A percentile compares a stretch with the other conserved stretches of the same genome.
These are phyloP conservation scores for Dictyostelium citrinum DNA, from an alignment of 78 protist species.

Conservation along the genomic window DNA sequence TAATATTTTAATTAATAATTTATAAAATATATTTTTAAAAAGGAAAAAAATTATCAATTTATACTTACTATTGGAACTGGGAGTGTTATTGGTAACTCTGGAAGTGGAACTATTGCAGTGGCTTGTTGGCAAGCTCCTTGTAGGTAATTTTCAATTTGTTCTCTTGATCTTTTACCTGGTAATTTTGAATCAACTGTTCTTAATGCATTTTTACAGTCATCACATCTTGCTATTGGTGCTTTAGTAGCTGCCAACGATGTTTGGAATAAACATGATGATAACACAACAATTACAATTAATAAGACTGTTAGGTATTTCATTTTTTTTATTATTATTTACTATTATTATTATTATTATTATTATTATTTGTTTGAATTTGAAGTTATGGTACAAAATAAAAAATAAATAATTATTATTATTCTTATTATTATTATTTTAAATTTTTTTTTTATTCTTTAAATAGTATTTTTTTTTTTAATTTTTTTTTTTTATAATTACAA, in stretches of 20 bases:
- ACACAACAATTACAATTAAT: background rate
- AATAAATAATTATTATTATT: background rate
- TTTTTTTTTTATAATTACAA: background rate
- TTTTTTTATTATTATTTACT: background rate
- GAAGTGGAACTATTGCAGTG: background rate
- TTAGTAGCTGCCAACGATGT: background rate
- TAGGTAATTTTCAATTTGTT: constrained; percentile 4
- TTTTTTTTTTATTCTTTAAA: background rate
- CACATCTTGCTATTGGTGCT: background rate
- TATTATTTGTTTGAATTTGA: background rate
- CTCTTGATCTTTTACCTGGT: constrained; percentile 28
- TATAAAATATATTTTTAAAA: background rate
- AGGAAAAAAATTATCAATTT: background rate
- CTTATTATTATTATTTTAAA: background rate
- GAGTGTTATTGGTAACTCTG: constrained; percentile 1
- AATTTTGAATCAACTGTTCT: constrained; percentile 23
- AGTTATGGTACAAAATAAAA: background rate
- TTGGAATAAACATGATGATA: background rate
- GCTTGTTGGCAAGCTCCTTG: background rate
- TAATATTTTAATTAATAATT: background rate
- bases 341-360: too few species aligned
- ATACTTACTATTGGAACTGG: constrained; percentile 26
- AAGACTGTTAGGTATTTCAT: constrained; percentile 8
- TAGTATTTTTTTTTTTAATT: background rate
- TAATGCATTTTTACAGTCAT: constrained; percentile 23